These are phyloP conservation scores for Gossypium lobatum DNA, from an alignment of 441 rosid species.

Conservation along the genomic window DNA sequence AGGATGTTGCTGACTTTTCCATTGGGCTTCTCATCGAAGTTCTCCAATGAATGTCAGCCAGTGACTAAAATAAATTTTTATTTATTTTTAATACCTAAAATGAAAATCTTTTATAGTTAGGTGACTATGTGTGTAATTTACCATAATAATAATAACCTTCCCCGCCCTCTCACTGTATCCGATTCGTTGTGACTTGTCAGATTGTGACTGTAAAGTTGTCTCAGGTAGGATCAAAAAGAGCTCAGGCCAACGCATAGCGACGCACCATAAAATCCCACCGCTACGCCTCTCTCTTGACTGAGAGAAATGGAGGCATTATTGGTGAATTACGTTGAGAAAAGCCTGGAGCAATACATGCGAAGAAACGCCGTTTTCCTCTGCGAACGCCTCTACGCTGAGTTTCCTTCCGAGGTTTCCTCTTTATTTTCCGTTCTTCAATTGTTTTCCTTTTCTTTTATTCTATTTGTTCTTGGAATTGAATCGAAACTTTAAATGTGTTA, in stretches of 20 bases:
- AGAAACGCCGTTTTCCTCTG: slow-evolving; percentile 46
- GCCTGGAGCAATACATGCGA: slow-evolving; percentile 36
- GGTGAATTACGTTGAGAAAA: slow-evolving; percentile 31
- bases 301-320: slow-evolving; percentile 44
- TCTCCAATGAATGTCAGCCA: slow-evolving; percentile 21
- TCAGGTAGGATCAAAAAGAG: slow-evolving; percentile 8
- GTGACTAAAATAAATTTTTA: neutral
- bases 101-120: neutral
- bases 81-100: neutral
- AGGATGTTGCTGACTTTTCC: slow-evolving; percentile 27
- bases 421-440: neutral
- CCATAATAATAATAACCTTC: neutral
- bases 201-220: neutral
- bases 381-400: slow-evolving; percentile 57
- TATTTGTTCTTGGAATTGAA: neutral
- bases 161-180: neutral
- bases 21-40: slow-evolving; percentile 25
- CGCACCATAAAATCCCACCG: neutral
- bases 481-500: neutral
- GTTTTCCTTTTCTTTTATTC: neutral
- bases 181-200: neutral
- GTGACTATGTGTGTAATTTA: neutral
- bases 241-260: neutral
- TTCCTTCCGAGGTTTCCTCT: slow-evolving; percentile 44
- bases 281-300: neutral